Percentiles rank a stretch among this genome's conserved stretches.
Evolutionary conservation across 257 asterid genomes (phyloP).

Genomic region (Rehmannia glutinosa): DNA sequence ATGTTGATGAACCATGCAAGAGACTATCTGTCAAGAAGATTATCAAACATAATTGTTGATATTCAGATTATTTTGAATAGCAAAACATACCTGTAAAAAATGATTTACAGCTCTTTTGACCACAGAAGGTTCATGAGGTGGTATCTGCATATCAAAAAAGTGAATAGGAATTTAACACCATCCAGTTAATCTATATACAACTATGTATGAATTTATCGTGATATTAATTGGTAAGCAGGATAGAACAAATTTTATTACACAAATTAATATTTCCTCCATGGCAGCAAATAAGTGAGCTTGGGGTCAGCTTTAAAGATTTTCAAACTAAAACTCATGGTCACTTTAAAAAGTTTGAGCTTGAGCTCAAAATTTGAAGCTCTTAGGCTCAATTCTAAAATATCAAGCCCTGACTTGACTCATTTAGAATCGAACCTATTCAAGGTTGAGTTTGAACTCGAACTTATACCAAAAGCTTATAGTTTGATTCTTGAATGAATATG

Average conservation of each 20-base stretch:
- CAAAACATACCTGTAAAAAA: constrained; percentile 63
- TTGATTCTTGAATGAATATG: not conserved
- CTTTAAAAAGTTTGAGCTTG: not conserved
- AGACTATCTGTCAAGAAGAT: not conserved
- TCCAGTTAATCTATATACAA: not conserved
- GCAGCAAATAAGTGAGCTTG: not conserved
- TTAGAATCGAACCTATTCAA: not conserved
- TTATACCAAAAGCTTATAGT: not conserved
- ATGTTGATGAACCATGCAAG: not conserved
- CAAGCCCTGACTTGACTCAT: not conserved
- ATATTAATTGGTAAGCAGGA: not conserved
- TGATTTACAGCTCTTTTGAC: constrained; percentile 85
- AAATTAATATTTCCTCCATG: not conserved
- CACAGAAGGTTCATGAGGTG: constrained; percentile 80
- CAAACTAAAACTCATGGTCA: not conserved
- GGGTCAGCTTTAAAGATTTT: not conserved
- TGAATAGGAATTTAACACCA: not conserved
- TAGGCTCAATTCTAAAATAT: not conserved
- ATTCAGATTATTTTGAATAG: constrained; percentile 2
- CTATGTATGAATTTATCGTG: not conserved
- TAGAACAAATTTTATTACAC: not conserved
- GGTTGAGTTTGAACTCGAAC: not conserved
- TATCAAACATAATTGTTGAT: not conserved
- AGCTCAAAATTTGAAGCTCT: not conserved
- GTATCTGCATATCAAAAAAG: constrained; percentile 50